These are phyloP conservation scores for Pleurotus ostreatus DNA, from an alignment of 768 basidiomycete genomes.

Conservation along the genomic window DNA sequence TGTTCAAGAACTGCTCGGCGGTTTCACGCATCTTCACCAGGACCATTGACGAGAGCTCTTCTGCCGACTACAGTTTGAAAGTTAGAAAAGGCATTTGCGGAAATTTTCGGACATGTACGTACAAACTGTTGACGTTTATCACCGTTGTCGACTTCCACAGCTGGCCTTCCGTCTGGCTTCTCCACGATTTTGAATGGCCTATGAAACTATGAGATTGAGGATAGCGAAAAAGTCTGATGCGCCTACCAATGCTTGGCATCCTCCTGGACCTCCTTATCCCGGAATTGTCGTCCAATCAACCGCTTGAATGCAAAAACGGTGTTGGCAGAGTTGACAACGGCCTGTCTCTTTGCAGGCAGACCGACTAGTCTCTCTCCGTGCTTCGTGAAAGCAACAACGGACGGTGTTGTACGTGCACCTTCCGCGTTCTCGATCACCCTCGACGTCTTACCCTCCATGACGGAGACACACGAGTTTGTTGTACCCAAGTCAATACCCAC, in stretches of 20 bases:
- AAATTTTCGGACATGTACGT: constrained; percentile 23
- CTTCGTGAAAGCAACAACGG: constrained; percentile 98
- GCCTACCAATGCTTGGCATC: constrained; percentile 82
- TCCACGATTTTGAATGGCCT: constrained; percentile 83
- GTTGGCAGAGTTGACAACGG: constrained; percentile 91
- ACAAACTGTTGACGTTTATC: constrained; percentile 82
- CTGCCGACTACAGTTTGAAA: constrained; percentile 57
- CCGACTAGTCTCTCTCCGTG: constrained; percentile 96
- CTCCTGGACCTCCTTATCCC: constrained; percentile 89
- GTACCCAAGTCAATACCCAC: constrained; percentile 97
- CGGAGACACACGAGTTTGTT: constrained; percentile 86
- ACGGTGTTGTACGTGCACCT: constrained; percentile 96
- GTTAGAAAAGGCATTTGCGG: background rate
- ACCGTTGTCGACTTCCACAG: constrained; percentile 80
- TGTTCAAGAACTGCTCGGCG: constrained; percentile 89
- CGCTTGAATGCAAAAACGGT: constrained; percentile 95
- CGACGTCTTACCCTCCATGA: constrained; percentile 95
- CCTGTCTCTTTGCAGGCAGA: constrained; percentile 95
- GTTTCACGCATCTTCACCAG: constrained; percentile 94
- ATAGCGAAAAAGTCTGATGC: constrained; percentile 1
- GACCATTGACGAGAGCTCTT: constrained; percentile 86
- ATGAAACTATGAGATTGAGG: background rate
- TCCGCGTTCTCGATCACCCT: constrained; percentile 97
- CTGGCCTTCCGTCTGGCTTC: constrained; percentile 71
- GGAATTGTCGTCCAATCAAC: constrained; percentile 89